Base-by-base conservation (phyloP, 202 grass and related monocot species). In the Setaria italica region DNA sequence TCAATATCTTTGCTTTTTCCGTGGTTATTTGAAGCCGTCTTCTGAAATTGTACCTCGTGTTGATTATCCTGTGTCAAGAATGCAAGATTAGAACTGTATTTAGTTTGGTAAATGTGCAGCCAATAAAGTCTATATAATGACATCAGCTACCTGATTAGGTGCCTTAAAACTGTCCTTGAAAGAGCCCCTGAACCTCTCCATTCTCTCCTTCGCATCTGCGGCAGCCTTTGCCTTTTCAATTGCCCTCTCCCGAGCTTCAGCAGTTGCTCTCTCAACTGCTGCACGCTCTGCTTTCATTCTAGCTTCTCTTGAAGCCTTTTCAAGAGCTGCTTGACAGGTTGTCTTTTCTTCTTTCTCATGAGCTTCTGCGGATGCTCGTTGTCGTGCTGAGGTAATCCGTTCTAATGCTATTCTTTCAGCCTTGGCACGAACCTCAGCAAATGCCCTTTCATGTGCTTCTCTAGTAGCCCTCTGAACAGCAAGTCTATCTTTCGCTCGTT, bases 231-330 rank as follows among this genome's bases (percentile, higher is more conserved):
- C 92, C 83, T 91, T 99, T 88, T 93, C 92, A 62, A 94, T 91
- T 37, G 93, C 94, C 66, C 94, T 93, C 84, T 93, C 94, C 11
- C 90, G 85, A 88, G 93, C 90, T 92, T 99, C 97, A 9, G 88
- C 73, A 30, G 90, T 99, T 80, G 97, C 97, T 88, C 94, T 90
- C 82, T 94, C 92, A 73, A 99, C 94, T 74, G 97, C 97, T 81
- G 94, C 94, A 81, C 97, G 94, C 90, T 99, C 97, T 48, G 83
- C 92, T 85, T 91, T 96, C 79, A 90, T 60, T 89, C 92, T 92
- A 80, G 90, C 90, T 83, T 99, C 97, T 86, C 87, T 91, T n/a
- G 85, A 81, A 81, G 76, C 88, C 84, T 91, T 93, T 74, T 89
- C 91, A 59, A 73, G 29, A 48, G 83, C 62, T 89, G 65, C 60